These are phyloP conservation scores for Penicillium sp. DNA, from an alignment of 2,329 filamentous ascomycete genomes.

Conservation along the genomic window DNA sequence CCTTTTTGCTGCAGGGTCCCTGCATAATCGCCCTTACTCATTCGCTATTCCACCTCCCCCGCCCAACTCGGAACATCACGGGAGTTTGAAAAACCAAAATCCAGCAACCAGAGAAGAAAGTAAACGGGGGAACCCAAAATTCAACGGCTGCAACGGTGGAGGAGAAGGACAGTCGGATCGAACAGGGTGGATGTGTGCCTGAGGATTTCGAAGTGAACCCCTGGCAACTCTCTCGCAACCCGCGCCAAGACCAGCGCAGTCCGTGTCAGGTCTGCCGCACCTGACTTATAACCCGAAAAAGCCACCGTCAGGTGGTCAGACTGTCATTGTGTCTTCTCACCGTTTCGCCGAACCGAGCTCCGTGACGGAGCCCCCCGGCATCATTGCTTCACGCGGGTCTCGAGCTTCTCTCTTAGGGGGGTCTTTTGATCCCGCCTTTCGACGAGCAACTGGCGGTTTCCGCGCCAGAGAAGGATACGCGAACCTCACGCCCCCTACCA, in stretches of 20 bases:
- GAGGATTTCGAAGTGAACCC: background rate
- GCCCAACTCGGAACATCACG: slow-evolving; percentile 1
- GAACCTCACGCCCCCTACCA: slow-evolving; percentile 33
- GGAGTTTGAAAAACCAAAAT: background rate
- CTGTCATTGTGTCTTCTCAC: slow-evolving; percentile 36
- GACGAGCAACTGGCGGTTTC: slow-evolving; percentile 50
- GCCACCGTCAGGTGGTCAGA: slow-evolving; percentile 34
- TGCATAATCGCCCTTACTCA: slow-evolving; percentile 1
- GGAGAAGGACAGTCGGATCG: background rate
- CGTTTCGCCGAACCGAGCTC: slow-evolving; percentile 35
- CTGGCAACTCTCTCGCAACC: slow-evolving; percentile 1
- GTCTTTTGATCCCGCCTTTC: slow-evolving; percentile 54
- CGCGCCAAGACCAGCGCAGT: slow-evolving; percentile 1
- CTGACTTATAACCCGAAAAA: slow-evolving; percentile 12
- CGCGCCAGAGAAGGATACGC: slow-evolving; percentile 55
- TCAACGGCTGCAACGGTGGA: background rate
- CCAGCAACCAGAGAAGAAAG: background rate
- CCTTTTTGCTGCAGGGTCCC: background rate
- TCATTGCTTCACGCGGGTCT: slow-evolving; percentile 59
- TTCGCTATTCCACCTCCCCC: slow-evolving; percentile 1
- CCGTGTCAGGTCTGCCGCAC: slow-evolving; percentile 5
- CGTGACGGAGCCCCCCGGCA: slow-evolving; percentile 46
- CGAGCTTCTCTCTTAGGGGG: slow-evolving; percentile 62
- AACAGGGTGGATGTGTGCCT: background rate
- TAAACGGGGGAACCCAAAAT: no score